Base-by-base conservation (phyloP, 495 filamentous ascomycete genomes). In the Aspergillus ostianus region DNA sequence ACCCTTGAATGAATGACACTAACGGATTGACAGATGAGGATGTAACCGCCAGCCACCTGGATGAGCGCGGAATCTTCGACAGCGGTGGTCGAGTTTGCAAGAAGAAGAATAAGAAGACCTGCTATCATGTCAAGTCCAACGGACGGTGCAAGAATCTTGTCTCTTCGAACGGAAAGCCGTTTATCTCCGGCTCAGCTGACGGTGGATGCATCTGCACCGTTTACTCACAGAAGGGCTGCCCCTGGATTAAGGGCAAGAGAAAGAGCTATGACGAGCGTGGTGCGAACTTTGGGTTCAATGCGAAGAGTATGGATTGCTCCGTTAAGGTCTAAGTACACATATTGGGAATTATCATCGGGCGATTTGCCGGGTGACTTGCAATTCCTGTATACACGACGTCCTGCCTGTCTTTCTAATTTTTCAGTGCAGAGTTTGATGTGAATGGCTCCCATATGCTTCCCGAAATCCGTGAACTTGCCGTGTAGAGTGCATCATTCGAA, bases 261-360 rank as follows among this genome's bases (percentile, higher is more conserved):
- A 41, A 41, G 36, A 17, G 36, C 10, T 41, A 15, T 41, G 36
- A 41, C 15, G 36, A 41, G 13, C 36, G 36, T 41, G 36, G 36
- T 17, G 12, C 13, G 36, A 41, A 41, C 36, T 41, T 41, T 4
- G 36, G 36, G 13, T 41, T 41, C 36, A 41, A 17, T 41, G 36
- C 36, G 13, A 41, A 41, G 36, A 41, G 36, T 41, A 41, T 41
- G 12, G 36, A 41, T 4, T 41, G 36, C 36, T 6, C 63, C 64
- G 21, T 41, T 10, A 41, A 41, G 13, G 36, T 41, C 13, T 41
- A 17, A 41, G 10, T 41, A 0, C 1, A 10, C 9, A 41, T 1
- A 41, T 41, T 6, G 30, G 30, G 8, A 1, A 32, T 1, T 4
- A 7, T n/a, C n/a, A n/a, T n/a, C n/a, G n/a, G n/a, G n/a, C 30